Evolutionary conservation across 352 stramenopile genomes (phyloP).

Genomic region (Pythium grandisporangium): DNA sequence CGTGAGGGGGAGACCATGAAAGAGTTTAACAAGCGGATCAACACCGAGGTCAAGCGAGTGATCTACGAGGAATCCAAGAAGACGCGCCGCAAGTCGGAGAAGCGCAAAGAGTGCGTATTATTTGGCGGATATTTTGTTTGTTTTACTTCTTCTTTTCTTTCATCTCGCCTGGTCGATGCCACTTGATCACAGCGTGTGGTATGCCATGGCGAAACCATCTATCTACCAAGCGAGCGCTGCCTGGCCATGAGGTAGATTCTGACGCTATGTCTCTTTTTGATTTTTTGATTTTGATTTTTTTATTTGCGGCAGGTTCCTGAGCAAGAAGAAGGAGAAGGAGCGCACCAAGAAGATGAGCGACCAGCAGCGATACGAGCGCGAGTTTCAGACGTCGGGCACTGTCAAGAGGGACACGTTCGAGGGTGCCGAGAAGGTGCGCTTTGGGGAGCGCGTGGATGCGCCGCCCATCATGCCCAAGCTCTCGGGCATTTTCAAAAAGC

Average conservation of each 20-base stretch:
- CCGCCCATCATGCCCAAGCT: conserved; percentile 77
- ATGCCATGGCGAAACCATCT: too few species aligned
- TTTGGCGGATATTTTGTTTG: too few species aligned
- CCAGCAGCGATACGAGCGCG: conserved; percentile 67
- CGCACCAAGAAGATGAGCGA: conserved; percentile 70
- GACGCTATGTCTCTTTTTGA: too few species aligned
- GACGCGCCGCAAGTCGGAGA: conserved; percentile 51
- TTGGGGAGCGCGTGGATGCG: conserved; percentile 75
- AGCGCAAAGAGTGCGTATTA: conserved; percentile 62
- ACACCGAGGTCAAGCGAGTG: conserved; percentile 71
- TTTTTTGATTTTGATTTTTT: too few species aligned
- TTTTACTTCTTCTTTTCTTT: too few species aligned
- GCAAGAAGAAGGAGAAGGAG: conserved; percentile 73
- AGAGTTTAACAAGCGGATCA: conserved; percentile 81
- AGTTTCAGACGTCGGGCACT: conserved; percentile 58
- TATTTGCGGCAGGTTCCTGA: conserved; percentile 28
- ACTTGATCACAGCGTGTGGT: too few species aligned
- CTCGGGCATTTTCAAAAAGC: conserved; percentile 73
- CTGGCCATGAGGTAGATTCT: too few species aligned
- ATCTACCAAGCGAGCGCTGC: too few species aligned
- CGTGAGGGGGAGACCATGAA: conserved; percentile 67
- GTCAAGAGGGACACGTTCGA: conserved; percentile 74
- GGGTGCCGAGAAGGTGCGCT: conserved; percentile 42
- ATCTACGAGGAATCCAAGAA: conserved; percentile 83
- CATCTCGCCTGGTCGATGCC: too few species aligned